Percentiles rank a stretch among this genome's conserved stretches.
phyloP scores from a whole-genome alignment of 441 rosid species.

The Sinapis alba region DNA sequence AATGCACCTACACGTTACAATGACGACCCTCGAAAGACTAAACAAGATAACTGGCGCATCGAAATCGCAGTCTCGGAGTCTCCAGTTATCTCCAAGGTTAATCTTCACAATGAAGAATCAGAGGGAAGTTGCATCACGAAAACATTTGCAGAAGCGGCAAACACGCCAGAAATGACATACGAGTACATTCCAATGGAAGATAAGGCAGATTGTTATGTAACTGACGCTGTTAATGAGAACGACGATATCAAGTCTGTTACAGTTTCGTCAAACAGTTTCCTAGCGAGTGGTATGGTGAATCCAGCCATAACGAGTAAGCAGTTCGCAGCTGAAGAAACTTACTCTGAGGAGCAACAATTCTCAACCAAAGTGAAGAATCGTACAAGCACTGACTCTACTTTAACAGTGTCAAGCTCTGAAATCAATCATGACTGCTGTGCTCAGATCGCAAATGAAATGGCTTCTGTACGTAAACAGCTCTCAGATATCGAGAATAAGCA shows the following conservation, averaged over 20 bases:
- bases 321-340: conserved; percentile 51
- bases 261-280: conserved; percentile 51
- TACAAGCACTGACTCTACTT: not conserved
- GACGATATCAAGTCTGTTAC: conserved; percentile 56
- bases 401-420: conserved; percentile 54
- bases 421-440: conserved; percentile 58
- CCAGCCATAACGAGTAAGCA: conserved; percentile 46
- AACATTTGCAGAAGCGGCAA: conserved; percentile 51
- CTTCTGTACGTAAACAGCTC: conserved; percentile 75
- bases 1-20: conserved; percentile 49
- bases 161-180: conserved; percentile 52
- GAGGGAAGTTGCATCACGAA: conserved; percentile 77
- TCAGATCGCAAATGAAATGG: conserved; percentile 64
- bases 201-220: conserved; percentile 63
- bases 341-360: conserved; percentile 49
- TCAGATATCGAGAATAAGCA: conserved; percentile 77
- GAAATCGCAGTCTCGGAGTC: conserved; percentile 73
- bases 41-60: conserved; percentile 75
- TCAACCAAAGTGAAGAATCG: conserved; percentile 44
- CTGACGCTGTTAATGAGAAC: conserved; percentile 49
- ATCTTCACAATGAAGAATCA: conserved; percentile 71
- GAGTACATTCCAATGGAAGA: conserved; percentile 64
- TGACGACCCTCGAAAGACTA: conserved; percentile 47
- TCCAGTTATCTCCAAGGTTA: conserved; percentile 43
- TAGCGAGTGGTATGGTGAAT: conserved; percentile 46